phyloP scores from a whole-genome alignment of 2,329 filamentous ascomycete species.

The Fusarium sp. region DNA sequence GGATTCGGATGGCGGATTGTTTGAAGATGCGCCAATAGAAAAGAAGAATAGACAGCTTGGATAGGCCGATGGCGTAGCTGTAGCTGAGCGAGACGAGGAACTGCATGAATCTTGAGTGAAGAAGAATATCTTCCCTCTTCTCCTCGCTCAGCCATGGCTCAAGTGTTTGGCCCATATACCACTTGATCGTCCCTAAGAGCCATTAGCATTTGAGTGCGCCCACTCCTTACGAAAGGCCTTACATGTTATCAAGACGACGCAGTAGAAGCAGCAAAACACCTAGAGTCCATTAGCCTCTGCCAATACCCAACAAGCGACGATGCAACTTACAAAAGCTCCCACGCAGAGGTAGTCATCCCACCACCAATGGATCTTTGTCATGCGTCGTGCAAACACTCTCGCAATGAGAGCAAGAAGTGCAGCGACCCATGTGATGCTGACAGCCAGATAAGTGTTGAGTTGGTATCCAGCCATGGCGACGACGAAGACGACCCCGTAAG shows the following conservation, averaged over 20 bases:
- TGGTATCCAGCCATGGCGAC: slow-evolving; percentile 33
- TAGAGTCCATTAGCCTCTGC: slow-evolving; percentile 9
- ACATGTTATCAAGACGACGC: slow-evolving; percentile 33
- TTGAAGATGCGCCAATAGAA: slow-evolving; percentile 50
- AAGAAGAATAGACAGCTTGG: slow-evolving; percentile 46
- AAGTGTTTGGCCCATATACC: slow-evolving; percentile 33
- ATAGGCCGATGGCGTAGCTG: slow-evolving; percentile 43
- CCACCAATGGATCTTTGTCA: slow-evolving; percentile 43
- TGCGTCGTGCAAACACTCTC: slow-evolving; percentile 35
- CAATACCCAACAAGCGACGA: rapidly evolving
- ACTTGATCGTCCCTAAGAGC: slow-evolving; percentile 27
- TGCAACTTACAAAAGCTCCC: slow-evolving; percentile 37
- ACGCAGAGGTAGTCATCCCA: slow-evolving; percentile 42
- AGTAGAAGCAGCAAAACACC: slow-evolving; percentile 36
- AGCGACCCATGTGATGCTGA: slow-evolving; percentile 36
- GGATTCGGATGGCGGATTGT: slow-evolving; percentile 42
- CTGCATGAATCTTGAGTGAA: slow-evolving; percentile 27
- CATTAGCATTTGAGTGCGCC: background rate
- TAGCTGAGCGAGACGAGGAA: slow-evolving; percentile 39
- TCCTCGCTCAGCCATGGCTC: slow-evolving; percentile 14
- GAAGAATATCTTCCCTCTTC: slow-evolving; percentile 29
- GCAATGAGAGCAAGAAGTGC: slow-evolving; percentile 36
- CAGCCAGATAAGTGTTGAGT: slow-evolving; percentile 27
- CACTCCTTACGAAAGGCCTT: background rate
- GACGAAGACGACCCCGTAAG: slow-evolving; percentile 3